These are phyloP conservation scores for Ceratocystis smalleyi DNA, from an alignment of 2,329 filamentous ascomycete species.

Conservation along the genomic window DNA sequence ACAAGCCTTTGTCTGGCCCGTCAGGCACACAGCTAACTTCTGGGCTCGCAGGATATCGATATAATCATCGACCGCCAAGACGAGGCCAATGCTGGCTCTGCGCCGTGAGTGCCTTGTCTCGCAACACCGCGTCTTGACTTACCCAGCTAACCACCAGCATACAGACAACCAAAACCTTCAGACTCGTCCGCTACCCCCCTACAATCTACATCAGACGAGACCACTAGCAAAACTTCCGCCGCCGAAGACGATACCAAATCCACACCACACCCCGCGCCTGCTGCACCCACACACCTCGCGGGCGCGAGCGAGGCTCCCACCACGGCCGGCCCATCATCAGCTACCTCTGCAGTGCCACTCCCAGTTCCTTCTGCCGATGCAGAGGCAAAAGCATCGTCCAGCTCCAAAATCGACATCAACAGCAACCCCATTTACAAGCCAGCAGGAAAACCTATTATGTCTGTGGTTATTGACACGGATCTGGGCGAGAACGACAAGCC, in stretches of 20 bases:
- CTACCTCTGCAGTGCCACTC: constrained; percentile 13
- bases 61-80: constrained; percentile 55
- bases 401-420: constrained; percentile 73
- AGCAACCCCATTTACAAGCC: constrained; percentile 63
- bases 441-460: constrained; percentile 67
- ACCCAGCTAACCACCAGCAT: not conserved
- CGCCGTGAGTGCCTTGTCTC: constrained; percentile 32
- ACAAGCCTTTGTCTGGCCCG: not conserved
- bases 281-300: constrained; percentile 23
- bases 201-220: constrained; percentile 35
- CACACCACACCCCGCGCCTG: constrained; percentile 26
- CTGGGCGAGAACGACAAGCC: constrained; percentile 75
- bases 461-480: constrained; percentile 56
- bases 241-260: constrained; percentile 7
- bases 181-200: constrained; percentile 52
- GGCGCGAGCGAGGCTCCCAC: constrained; percentile 23
- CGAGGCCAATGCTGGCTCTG: constrained; percentile 42
- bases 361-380: constrained; percentile 28
- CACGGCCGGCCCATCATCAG: constrained; percentile 18
- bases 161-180: constrained; percentile 45
- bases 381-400: constrained; percentile 51
- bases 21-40: constrained; percentile 3
- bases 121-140: not conserved
- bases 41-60: constrained; percentile 42
- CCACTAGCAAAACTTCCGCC: constrained; percentile 29